Evolutionary conservation across 805 yeast genomes (phyloP).

Genomic region (Metschnikowia drakensbergensis): DNA sequence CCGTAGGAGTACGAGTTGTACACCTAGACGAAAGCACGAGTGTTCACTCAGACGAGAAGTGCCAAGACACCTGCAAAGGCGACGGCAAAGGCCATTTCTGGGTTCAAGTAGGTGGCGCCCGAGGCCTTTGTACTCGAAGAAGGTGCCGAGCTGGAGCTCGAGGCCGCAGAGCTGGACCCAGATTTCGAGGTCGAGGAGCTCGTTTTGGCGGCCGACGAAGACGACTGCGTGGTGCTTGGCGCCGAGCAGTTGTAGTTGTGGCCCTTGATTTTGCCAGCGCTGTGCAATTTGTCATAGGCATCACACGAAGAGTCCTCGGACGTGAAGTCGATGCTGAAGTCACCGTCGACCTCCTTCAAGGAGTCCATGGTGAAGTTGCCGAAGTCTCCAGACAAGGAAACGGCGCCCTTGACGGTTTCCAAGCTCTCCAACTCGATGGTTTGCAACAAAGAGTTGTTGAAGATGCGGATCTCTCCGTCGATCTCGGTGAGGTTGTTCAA

Average conservation of each 20-base stretch:
- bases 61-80: slow-evolving; percentile 28
- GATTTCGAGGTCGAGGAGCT: slow-evolving; percentile 15
- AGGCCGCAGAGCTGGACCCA: slow-evolving; percentile 10
- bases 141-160: slow-evolving; percentile 4
- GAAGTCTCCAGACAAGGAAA: slow-evolving; percentile 35
- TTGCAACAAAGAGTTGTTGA: slow-evolving; percentile 38
- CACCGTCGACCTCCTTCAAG: slow-evolving; percentile 40
- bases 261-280: slow-evolving; percentile 35
- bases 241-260: slow-evolving; percentile 42
- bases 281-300: slow-evolving; percentile 32
- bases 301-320: slow-evolving; percentile 37
- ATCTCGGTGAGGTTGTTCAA: slow-evolving; percentile 29
- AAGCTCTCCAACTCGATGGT: slow-evolving; percentile 29
- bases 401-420: slow-evolving; percentile 39
- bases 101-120: slow-evolving; percentile 18
- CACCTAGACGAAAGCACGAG: too few relatives aligned
- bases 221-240: slow-evolving; percentile 23
- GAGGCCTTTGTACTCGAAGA: slow-evolving; percentile 18
- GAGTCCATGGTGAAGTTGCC: slow-evolving; percentile 36
- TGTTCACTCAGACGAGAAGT: slow-evolving; percentile 10
- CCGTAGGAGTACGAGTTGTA: too few relatives aligned
- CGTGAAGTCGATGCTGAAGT: slow-evolving; percentile 33
- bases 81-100: slow-evolving; percentile 22
- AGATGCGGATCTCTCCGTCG: slow-evolving; percentile 40
- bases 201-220: slow-evolving; percentile 14